These are phyloP conservation scores for Eucalyptus globulus DNA, from an alignment of 345 rosid species.

Conservation along the genomic window DNA sequence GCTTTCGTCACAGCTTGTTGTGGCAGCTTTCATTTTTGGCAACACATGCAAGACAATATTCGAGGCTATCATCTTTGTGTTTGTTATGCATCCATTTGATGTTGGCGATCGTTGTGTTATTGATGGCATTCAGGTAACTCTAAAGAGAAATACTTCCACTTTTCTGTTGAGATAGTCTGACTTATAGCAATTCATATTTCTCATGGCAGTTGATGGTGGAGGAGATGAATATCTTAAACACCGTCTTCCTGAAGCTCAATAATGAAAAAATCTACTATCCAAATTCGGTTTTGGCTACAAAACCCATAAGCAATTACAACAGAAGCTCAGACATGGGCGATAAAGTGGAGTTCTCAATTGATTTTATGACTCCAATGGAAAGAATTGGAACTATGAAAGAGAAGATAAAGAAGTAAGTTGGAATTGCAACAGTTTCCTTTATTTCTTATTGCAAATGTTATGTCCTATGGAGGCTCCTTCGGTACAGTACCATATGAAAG, in stretches of 20 bases:
- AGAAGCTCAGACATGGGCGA: constrained; percentile 94
- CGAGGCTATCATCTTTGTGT: constrained; percentile 70
- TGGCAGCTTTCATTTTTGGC: constrained; percentile 63
- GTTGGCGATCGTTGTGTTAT: constrained; percentile 88
- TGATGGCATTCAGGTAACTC: constrained; percentile 58
- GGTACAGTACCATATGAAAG: neutral
- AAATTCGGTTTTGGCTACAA: constrained; percentile 54
- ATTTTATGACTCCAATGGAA: constrained; percentile 53
- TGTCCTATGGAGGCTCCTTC: neutral
- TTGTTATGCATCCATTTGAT: constrained; percentile 92
- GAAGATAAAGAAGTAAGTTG: constrained; percentile 34
- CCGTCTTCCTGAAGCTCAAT: constrained; percentile 71
- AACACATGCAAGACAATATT: constrained; percentile 79
- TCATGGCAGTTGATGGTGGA: constrained; percentile 49
- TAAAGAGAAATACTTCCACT: neutral
- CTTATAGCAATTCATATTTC: neutral
- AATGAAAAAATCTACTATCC: constrained; percentile 86
- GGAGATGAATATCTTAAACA: constrained; percentile 78
- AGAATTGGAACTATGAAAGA: constrained; percentile 48
- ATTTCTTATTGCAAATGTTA: neutral
- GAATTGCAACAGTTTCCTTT: neutral
- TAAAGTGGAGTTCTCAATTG: constrained; percentile 56
- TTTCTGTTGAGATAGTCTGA: neutral
- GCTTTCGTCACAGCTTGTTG: constrained; percentile 60
- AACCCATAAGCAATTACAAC: constrained; percentile 68